Evolutionary conservation across 108 stramenopile species (phyloP).

Genomic region (Cyclotella cryptica): DNA sequence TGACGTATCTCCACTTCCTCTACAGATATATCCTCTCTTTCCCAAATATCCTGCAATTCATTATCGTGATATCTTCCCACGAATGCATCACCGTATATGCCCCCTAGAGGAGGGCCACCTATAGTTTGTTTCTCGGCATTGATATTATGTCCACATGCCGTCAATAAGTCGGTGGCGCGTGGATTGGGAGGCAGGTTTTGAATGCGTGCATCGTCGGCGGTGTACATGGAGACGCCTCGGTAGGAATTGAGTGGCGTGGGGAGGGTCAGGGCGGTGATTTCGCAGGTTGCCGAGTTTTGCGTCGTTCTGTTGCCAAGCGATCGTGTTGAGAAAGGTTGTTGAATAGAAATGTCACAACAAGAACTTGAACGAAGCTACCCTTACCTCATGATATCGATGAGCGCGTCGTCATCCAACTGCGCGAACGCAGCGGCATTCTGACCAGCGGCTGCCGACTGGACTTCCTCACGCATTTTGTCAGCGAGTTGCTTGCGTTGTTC

Average conservation of each 20-base stretch:
- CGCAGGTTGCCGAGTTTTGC: constrained; percentile 59
- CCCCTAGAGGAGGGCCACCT: constrained; percentile 44
- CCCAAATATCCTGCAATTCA: constrained; percentile 75
- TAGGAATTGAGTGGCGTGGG: constrained; percentile 61
- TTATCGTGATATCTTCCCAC: constrained; percentile 79
- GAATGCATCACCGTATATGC: constrained; percentile 79
- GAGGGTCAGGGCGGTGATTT: constrained; percentile 76
- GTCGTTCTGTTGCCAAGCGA: constrained; percentile 21
- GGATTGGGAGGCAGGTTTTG: constrained; percentile 58
- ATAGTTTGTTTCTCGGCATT: constrained; percentile 22
- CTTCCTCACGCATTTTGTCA: constrained; percentile 58
- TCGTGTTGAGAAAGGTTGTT: neutral
- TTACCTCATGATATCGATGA: constrained; percentile 55
- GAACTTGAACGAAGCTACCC: neutral
- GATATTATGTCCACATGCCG: constrained; percentile 69
- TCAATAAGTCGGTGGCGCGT: constrained; percentile 64
- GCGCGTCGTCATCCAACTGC: constrained; percentile 60
- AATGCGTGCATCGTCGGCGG: constrained; percentile 59
- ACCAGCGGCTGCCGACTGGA: constrained; percentile 17
- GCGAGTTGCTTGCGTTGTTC: constrained; percentile 66
- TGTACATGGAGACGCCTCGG: constrained; percentile 77
- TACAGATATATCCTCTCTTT: constrained; percentile 64
- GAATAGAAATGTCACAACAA: neutral
- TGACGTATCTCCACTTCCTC: constrained; percentile 49
- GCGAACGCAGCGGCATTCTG: constrained; percentile 47